These are phyloP conservation scores for Colletotrichum spaethianum DNA, from an alignment of 2,329 filamentous ascomycete species.

Conservation along the genomic window DNA sequence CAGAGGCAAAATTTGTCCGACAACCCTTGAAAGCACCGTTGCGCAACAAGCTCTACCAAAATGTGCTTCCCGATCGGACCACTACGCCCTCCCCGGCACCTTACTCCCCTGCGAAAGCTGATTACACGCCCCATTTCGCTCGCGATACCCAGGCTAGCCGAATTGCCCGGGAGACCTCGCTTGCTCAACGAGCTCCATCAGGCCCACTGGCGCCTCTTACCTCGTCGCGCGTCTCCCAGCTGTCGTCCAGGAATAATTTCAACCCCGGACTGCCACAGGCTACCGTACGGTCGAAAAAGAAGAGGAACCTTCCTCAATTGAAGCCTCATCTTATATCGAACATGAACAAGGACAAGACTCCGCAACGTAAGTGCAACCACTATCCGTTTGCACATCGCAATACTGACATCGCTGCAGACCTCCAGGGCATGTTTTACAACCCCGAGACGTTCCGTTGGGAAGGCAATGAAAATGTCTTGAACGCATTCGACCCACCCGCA, in stretches of 20 bases:
- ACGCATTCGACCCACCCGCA: slow-evolving; percentile 79
- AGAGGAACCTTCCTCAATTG: slow-evolving; percentile 68
- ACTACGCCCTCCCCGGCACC: slow-evolving; percentile 69
- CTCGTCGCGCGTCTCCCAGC: slow-evolving; percentile 68
- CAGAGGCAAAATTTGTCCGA: slow-evolving; percentile 87
- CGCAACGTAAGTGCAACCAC: slow-evolving; percentile 77
- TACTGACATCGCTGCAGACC: slow-evolving; percentile 66
- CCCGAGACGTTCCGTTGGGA: slow-evolving; percentile 91
- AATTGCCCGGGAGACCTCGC: slow-evolving; percentile 73
- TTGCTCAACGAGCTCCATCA: slow-evolving; percentile 72
- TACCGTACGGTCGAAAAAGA: slow-evolving; percentile 68
- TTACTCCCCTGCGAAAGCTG: slow-evolving; percentile 69
- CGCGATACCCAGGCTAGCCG: slow-evolving; percentile 76
- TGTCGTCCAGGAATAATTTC: slow-evolving; percentile 63
- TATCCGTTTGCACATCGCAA: neutral
- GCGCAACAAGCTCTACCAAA: slow-evolving; percentile 71
- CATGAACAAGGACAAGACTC: slow-evolving; percentile 79
- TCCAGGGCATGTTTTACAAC: slow-evolving; percentile 98
- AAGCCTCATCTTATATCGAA: slow-evolving; percentile 94
- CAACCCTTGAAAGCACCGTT: slow-evolving; percentile 78
- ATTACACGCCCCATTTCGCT: slow-evolving; percentile 73
- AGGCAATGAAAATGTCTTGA: slow-evolving; percentile 90
- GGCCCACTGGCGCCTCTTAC: slow-evolving; percentile 69
- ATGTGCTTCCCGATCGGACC: slow-evolving; percentile 67
- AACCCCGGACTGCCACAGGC: slow-evolving; percentile 61